Evolutionary conservation across 2,329 filamentous ascomycete species (phyloP).

Genomic region (Aspergillus sp.): DNA sequence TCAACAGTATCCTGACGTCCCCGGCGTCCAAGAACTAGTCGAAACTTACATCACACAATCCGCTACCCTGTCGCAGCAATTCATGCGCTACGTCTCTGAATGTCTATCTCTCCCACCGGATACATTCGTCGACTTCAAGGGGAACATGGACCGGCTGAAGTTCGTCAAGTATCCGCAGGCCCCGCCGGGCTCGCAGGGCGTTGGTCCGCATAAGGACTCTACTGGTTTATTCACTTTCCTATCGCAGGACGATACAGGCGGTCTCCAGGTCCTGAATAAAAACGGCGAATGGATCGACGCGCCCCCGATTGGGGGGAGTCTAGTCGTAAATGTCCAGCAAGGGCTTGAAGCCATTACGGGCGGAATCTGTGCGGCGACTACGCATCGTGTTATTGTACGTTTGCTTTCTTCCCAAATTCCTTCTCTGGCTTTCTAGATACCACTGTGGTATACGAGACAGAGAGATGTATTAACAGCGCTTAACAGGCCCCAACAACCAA

Average conservation of each 20-base stretch:
- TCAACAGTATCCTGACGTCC: constrained; percentile 26
- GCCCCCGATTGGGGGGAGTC: constrained; percentile 42
- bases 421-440: too few relatives aligned
- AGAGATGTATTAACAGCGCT: too few relatives aligned
- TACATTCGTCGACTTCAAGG: constrained; percentile 52
- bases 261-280: constrained; percentile 49
- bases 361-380: constrained; percentile 51
- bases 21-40: constrained; percentile 25
- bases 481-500: constrained; percentile 31
- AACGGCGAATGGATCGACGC: constrained; percentile 48
- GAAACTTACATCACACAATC: constrained; percentile 56
- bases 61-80: constrained; percentile 49
- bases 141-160: constrained; percentile 54
- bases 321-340: constrained; percentile 52
- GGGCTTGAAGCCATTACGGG: constrained; percentile 58
- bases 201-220: constrained; percentile 59
- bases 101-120: constrained; percentile 48
- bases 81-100: constrained; percentile 58
- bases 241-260: constrained; percentile 46
- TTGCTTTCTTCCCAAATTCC: too few relatives aligned
- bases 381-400: constrained; percentile 36
- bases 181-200: constrained; percentile 48
- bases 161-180: constrained; percentile 56
- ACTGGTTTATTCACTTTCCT: constrained; percentile 45
- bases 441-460: too few relatives aligned